Evolutionary conservation across 2,329 filamentous ascomycete genomes (phyloP).

Genomic region (Blastomyces gilchristii): DNA sequence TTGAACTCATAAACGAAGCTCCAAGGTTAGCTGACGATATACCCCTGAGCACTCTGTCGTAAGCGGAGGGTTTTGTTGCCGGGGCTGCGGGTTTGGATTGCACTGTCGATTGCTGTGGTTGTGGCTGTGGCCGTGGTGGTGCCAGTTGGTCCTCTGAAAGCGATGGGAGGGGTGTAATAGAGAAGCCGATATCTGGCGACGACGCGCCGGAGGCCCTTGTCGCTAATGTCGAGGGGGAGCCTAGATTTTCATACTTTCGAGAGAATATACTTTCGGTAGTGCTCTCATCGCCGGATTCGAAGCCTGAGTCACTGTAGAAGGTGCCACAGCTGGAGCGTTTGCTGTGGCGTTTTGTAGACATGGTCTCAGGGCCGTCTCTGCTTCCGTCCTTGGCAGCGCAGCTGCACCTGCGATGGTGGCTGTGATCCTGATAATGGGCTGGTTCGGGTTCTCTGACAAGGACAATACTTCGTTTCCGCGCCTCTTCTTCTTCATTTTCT

Average conservation of each 20-base stretch:
- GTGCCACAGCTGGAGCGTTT: conserved; percentile 28
- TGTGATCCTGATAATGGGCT: conserved; percentile 2
- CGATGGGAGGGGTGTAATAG: conserved; percentile 15
- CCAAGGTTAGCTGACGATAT: conserved; percentile 27
- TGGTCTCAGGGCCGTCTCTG: conserved; percentile 5
- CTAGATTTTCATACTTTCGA: conserved; percentile 25
- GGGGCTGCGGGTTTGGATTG: conserved; percentile 7
- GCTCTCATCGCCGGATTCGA: conserved; percentile 49
- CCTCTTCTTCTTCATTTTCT: conserved; percentile 34
- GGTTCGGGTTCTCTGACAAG: conserved; percentile 24
- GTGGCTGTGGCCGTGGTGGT: conserved; percentile 22
- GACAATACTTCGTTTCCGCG: conserved; percentile 26
- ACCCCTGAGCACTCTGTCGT: conserved; percentile 37
- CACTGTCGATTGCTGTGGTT: conserved; percentile 20
- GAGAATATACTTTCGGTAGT: conserved; percentile 41
- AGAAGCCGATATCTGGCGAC: conserved; percentile 26
- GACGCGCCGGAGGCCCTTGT: conserved; percentile 29
- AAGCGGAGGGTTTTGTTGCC: conserved; percentile 24
- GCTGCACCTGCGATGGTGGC: not conserved
- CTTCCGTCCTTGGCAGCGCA: not conserved
- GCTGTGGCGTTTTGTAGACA: conserved; percentile 14
- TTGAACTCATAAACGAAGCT: conserved; percentile 23
- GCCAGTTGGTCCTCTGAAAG: conserved; percentile 8
- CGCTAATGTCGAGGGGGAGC: conserved; percentile 25
- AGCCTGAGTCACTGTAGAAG: conserved; percentile 46